Base-by-base conservation (phyloP, 2,329 filamentous ascomycete genomes). In the Alternaria solani region DNA sequence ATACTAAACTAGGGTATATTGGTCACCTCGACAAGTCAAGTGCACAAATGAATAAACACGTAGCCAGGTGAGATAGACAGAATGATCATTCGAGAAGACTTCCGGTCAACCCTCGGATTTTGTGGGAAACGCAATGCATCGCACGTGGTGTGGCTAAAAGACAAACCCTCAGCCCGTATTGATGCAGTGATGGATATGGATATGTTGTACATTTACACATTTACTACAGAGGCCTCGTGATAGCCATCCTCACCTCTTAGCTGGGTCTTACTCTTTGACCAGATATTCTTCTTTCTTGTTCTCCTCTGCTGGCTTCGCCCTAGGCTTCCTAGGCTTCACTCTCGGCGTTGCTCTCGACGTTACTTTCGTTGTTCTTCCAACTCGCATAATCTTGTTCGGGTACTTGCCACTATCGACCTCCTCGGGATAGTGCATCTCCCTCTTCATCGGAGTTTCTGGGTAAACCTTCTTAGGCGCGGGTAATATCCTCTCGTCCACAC, bases 401-500 rank as follows among this genome's bases (percentile, higher is more conserved):
- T 66, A 28, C 49, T 70, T 58, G 59, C 67, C 67, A 34, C 63
- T 55, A n/a, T 69, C 61, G 16, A 66, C 61, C 28, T 71, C 67
- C 30, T 75, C 71, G 16, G 63, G 68, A 54, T 71, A 73, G 55
- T 71, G 73, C 73, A 73, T 73, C 0, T 71, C 66, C 39, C 67
- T 69, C 67, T 61, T 69, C 36, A 64, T 56, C 52, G 57, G 69
- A 12, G 64, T 62, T 54, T 76, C 71, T 2, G 73, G 70, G 51
- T 78, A 78, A 8, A 78, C 75, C 61, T 62, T 73, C 65, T 66
- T 71, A 18, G 71, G 72, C 20, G 66, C 67, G 4, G 74, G 64
- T n/a, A 74, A 62, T 52, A 66, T 57, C 42, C 70, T 65, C 38
- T 72, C 63, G 23, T 76, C 74, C 47, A 70, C 63, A 11, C 66